Percentiles rank a stretch among this genome's conserved stretches.
These are phyloP conservation scores for Linum lewisii DNA, from an alignment of 345 rosid genomes.

Conservation along the genomic window DNA sequence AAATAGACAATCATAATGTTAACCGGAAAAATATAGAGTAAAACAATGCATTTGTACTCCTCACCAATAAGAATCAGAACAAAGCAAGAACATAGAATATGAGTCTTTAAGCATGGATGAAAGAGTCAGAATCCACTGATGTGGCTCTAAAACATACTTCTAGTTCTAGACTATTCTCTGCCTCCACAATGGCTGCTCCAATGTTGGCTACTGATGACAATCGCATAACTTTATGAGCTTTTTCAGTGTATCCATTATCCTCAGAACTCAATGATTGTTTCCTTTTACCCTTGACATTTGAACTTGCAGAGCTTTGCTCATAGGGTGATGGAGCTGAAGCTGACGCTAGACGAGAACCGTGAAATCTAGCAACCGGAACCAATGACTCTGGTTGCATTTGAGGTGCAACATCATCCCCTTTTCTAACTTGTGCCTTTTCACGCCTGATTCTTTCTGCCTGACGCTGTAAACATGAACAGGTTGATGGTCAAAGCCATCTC, in stretches of 20 bases:
- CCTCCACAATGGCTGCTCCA: conserved; percentile 76
- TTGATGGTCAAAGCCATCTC: not conserved
- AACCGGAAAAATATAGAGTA: no score
- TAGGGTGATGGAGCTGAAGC: conserved; percentile 74
- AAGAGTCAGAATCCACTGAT: conserved; percentile 33
- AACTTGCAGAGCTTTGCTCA: conserved; percentile 23
- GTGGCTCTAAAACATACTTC: conserved; percentile 66
- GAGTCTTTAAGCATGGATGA: conserved; percentile 31
- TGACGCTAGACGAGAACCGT: conserved; percentile 86
- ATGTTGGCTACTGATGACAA: conserved; percentile 43
- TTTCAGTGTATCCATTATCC: conserved; percentile 26
- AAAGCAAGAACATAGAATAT: conserved; percentile 28
- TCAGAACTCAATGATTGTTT: conserved; percentile 13
- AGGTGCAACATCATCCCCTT: conserved; percentile 55
- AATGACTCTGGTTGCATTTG: conserved; percentile 41
- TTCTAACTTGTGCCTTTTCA: conserved; percentile 43
- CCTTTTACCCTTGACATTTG: not conserved
- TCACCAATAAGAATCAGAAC: conserved; percentile 19
- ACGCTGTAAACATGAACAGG: conserved; percentile 38
- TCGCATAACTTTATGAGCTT: conserved; percentile 34
- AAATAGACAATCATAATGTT: no score
- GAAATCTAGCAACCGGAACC: conserved; percentile 67
- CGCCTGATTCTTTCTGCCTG: conserved; percentile 64
- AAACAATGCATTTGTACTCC: conserved; percentile 17
- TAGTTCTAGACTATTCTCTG: conserved; percentile 53